phyloP scores from a whole-genome alignment of 371 early-diverging fungal genomes.

The Mortierella sp. region DNA sequence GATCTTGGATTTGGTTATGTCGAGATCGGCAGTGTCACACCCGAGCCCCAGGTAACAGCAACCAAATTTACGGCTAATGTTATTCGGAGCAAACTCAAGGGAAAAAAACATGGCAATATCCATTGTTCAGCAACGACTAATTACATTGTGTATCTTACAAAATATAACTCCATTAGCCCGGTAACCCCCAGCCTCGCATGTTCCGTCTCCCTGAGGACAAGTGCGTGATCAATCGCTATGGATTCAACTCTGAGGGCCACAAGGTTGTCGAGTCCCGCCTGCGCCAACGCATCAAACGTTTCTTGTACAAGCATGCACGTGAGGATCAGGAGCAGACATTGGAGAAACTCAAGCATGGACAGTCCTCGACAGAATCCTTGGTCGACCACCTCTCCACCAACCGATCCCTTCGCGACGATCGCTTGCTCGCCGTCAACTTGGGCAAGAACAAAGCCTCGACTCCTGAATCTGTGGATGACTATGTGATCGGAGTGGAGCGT shows the following conservation, averaged over 20 bases:
- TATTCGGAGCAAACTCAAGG: no score
- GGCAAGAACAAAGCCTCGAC: slow-evolving; percentile 85
- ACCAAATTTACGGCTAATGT: no score
- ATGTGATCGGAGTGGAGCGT: slow-evolving; percentile 72
- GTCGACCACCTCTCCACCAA: slow-evolving; percentile 49
- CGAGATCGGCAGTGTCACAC: slow-evolving; percentile 88
- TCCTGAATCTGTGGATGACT: slow-evolving; percentile 71
- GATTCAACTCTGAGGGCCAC: slow-evolving; percentile 88
- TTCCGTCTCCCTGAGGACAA: slow-evolving; percentile 78
- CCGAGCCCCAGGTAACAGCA: slow-evolving; percentile 82
- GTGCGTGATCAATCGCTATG: slow-evolving; percentile 89
- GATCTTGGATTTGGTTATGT: slow-evolving; percentile 87
- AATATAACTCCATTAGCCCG: slow-evolving; percentile 60
- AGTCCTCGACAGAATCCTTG: slow-evolving; percentile 46
- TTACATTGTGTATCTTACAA: neutral
- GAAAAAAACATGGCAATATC: no score
- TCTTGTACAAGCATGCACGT: slow-evolving; percentile 60
- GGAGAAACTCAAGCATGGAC: slow-evolving; percentile 44
- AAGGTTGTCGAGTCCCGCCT: slow-evolving; percentile 66
- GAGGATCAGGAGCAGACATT: slow-evolving; percentile 50
- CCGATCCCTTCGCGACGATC: slow-evolving; percentile 58
- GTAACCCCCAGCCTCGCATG: slow-evolving; percentile 84
- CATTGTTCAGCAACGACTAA: neutral
- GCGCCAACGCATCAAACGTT: slow-evolving; percentile 71
- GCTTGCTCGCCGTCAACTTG: slow-evolving; percentile 82